Base-by-base conservation (phyloP, 192 early-diverging fungal species). In the Chytriomyces hyalinus region DNA sequence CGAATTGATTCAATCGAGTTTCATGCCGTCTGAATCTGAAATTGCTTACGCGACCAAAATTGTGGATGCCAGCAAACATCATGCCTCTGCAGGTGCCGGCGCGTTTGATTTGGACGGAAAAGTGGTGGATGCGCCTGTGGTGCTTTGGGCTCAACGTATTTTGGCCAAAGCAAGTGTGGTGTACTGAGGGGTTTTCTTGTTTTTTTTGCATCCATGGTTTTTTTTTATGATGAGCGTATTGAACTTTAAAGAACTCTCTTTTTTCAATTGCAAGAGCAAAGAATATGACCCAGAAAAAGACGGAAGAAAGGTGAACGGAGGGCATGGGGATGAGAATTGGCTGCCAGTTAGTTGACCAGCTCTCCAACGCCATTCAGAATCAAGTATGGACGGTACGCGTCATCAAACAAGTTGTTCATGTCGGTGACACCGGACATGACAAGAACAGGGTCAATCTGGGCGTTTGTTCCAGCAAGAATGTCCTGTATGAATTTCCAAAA, bases 21-120 rank as follows among this genome's bases (percentile, higher is more conserved):
- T 96, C 80, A 78, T 91, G 66, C 96, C 96, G 15, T 89, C 90
- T 7, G 76, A 78, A 11, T 87, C 88, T 53, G 88, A 91, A 89
- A 80, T 61, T 61, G 46, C n/a, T 1, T 81, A 73, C 36, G 53
- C 68, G n/a, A 86, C 77, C 7, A 81, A 88, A 53, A 95, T 96
- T 68, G 84, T 95, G 44, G 80, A 91, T 43, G 92, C 90, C 1
- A 94, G 90, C 78, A 79, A 90, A 44, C 80, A 87, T 47, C 84
- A 92, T 81, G 82, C 86, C 26, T 79, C 81, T 72, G 82, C 89
- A 77, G 96, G 96, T 9, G 88, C 92, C 46, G 97, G 97, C 63
- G 95, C 95, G 20, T 98, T 97, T 84, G 90, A 87, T 50, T 81
- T 97, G 73, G 93, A 98, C 69, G 97, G 97, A 46, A 95, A 96